phyloP scores from a whole-genome alignment of 352 stramenopile species.

The Phytophthora pini region DNA sequence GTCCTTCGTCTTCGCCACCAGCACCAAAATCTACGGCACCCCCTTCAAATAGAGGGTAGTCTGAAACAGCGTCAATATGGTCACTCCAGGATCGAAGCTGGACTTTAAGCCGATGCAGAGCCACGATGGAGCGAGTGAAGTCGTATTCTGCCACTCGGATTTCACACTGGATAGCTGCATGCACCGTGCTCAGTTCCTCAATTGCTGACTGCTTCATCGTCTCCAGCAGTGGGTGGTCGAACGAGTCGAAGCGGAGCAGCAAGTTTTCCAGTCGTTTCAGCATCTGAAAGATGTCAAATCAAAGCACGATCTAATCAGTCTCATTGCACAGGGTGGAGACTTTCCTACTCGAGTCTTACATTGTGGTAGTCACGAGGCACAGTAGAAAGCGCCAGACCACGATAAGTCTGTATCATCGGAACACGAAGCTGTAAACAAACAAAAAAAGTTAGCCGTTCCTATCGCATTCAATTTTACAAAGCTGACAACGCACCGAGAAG shows the following conservation, averaged over 20 bases:
- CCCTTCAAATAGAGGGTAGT: slow-evolving; percentile 81
- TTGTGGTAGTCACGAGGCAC: slow-evolving; percentile 61
- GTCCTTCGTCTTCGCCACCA: slow-evolving; percentile 32
- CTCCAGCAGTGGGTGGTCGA: slow-evolving; percentile 76
- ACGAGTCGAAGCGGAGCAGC: slow-evolving; percentile 58
- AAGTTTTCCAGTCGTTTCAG: slow-evolving; percentile 62
- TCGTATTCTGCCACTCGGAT: slow-evolving; percentile 75
- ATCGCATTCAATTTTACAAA: background rate
- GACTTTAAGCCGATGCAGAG: slow-evolving; percentile 74
- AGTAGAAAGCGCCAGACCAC: slow-evolving; percentile 53
- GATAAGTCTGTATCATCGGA: slow-evolving; percentile 79
- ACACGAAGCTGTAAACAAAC: slow-evolving; percentile 55
- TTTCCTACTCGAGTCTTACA: slow-evolving; percentile 28
- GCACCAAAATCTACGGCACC: slow-evolving; percentile 50
- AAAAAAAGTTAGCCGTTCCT: background rate
- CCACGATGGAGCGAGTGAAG: slow-evolving; percentile 78
- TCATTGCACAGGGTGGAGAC: background rate
- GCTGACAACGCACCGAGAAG: slow-evolving; percentile 62
- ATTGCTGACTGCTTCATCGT: slow-evolving; percentile 75
- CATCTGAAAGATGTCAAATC: slow-evolving; percentile 21
- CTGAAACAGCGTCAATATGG: slow-evolving; percentile 79
- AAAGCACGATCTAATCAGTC: slow-evolving; percentile 7
- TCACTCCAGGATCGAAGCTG: slow-evolving; percentile 76
- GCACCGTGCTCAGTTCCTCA: slow-evolving; percentile 73
- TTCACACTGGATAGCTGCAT: slow-evolving; percentile 73